Conservation (phyloP, 2,329 filamentous ascomycete genomes). For the Tricladium varicosporioides region DNA sequence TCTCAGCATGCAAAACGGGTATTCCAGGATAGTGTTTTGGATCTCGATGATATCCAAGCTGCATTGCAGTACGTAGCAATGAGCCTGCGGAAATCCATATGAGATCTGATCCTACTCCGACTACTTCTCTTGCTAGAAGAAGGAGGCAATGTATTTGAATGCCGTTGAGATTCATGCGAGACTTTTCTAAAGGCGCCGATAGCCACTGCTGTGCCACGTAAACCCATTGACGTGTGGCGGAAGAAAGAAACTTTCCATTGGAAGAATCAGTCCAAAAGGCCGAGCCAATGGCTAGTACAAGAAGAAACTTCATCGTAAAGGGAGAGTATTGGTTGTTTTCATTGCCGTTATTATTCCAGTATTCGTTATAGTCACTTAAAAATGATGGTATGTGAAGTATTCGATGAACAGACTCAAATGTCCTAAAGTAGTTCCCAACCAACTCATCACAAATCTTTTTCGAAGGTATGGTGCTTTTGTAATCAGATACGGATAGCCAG, state of each 20-base stretch:
- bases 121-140: constrained; percentile 47
- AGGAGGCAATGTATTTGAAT: constrained; percentile 54
- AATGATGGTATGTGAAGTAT: constrained; percentile 47
- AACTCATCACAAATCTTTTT: constrained; percentile 34
- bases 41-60: constrained; percentile 58
- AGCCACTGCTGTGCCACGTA: too few species aligned
- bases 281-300: constrained; percentile 26
- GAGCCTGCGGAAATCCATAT: constrained; percentile 51
- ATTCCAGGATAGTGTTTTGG: constrained; percentile 48
- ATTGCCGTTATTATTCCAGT: constrained; percentile 37
- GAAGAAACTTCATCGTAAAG: constrained; percentile 24
- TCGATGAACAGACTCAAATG: constrained; percentile 42
- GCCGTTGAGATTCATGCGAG: constrained; percentile 42
- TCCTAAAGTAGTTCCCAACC: constrained; percentile 41
- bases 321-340: constrained; percentile 9
- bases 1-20: constrained; percentile 48
- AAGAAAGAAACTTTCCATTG: too few species aligned
- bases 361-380: constrained; percentile 40
- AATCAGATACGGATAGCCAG: constrained; percentile 11
- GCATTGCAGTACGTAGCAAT: constrained; percentile 52
- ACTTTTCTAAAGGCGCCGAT: too few species aligned
- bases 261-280: constrained; percentile 19
- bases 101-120: constrained; percentile 48
- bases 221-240: too few species aligned
- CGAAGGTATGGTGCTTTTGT: constrained; percentile 20